phyloP scores from a whole-genome alignment of 768 basidiomycete species.

The Pleurotus cornucopiae region DNA sequence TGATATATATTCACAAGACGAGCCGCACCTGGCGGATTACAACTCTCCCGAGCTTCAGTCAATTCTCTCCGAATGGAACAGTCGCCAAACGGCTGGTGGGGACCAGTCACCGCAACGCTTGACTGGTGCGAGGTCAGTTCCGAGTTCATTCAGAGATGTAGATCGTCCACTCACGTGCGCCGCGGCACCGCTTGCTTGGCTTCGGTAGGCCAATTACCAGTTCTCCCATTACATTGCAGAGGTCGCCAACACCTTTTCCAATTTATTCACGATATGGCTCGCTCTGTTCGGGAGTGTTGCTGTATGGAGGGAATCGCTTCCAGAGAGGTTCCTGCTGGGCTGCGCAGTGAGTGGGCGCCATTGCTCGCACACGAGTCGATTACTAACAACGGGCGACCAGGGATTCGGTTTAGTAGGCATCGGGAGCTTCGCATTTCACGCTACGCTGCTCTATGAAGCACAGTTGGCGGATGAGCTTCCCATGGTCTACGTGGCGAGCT shows the following conservation, averaged over 20 bases:
- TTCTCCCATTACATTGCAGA: conserved; percentile 78
- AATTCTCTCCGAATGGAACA: conserved; percentile 8
- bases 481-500: conserved; percentile 71
- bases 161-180: not conserved
- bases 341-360: conserved; percentile 29
- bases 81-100: conserved; percentile 42
- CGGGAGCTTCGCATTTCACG: conserved; percentile 78
- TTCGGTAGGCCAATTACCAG: conserved; percentile 64
- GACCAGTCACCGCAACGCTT: conserved; percentile 63
- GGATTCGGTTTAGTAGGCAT: conserved; percentile 68
- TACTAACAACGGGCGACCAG: conserved; percentile 25
- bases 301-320: conserved; percentile 29
- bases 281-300: conserved; percentile 45
- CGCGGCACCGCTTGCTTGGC: too few species aligned
- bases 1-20: not conserved
- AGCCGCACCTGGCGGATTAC: not conserved
- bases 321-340: conserved; percentile 37
- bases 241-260: conserved; percentile 71
- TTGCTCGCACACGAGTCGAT: not conserved
- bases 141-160: not conserved
- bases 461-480: conserved; percentile 82
- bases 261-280: conserved; percentile 53
- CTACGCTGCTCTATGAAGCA: conserved; percentile 68
- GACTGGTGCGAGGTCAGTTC: conserved; percentile 66
- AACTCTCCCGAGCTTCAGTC: not conserved